Evolutionary conservation across 1,139 yeast species (phyloP).

Genomic region (Blastobotrys aristatus): DNA sequence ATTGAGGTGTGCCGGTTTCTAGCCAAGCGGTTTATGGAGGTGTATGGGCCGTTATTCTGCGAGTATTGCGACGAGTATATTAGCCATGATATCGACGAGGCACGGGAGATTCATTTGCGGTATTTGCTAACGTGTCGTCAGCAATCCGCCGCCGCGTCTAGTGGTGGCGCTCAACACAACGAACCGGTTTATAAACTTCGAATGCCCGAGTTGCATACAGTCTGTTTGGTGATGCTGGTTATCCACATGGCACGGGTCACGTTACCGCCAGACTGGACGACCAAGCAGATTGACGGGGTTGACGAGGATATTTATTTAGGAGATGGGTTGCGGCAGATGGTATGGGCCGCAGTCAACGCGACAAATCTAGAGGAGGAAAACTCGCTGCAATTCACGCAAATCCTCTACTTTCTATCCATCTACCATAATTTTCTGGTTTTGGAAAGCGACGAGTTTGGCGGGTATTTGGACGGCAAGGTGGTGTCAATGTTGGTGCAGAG

Average conservation of each 20-base stretch:
- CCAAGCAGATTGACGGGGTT: constrained; percentile 3
- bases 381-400: constrained; percentile 18
- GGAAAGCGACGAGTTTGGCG: constrained; percentile 16
- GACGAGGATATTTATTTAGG: constrained; percentile 6
- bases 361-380: constrained; percentile 17
- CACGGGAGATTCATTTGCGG: constrained; percentile 7
- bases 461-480: constrained; percentile 12
- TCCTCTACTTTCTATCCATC: constrained; percentile 16
- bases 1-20: constrained; percentile 16
- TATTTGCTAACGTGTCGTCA: background rate
- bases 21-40: constrained; percentile 15
- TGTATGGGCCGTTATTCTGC: constrained; percentile 19
- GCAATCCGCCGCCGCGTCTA: background rate
- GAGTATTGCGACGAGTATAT: constrained; percentile 13
- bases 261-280: constrained; percentile 9
- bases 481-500: constrained; percentile 17
- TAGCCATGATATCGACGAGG: constrained; percentile 4
- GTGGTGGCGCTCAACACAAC: background rate
- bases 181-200: background rate
- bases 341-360: constrained; percentile 3
- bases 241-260: constrained; percentile 18
- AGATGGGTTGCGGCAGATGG: constrained; percentile 9
- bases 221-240: constrained; percentile 20
- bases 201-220: constrained; percentile 18
- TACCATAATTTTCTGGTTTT: constrained; percentile 16